A percentile compares a stretch with the other conserved stretches of the same genome.
Conservation (phyloP, 2,329 filamentous ascomycete genomes). For the Penicillium sp. region DNA sequence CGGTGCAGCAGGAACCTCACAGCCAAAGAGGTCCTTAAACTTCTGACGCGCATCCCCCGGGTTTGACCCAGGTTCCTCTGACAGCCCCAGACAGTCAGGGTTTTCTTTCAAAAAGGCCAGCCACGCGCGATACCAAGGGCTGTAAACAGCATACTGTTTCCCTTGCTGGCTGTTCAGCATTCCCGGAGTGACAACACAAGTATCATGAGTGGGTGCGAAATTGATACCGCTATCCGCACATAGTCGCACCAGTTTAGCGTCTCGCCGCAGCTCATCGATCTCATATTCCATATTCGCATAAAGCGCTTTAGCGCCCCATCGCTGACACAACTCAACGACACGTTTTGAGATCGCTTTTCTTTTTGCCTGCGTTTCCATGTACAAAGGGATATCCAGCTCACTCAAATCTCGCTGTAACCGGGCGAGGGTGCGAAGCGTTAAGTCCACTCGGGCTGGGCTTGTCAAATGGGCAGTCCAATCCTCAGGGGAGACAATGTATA, state of each 20-base stretch:
- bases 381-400: conserved; percentile 70
- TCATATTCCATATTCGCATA: conserved; percentile 88
- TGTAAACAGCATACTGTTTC: conserved; percentile 79
- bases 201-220: conserved; percentile 73
- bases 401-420: conserved; percentile 64
- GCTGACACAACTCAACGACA: conserved; percentile 61
- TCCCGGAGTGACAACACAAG: conserved; percentile 75
- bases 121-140: conserved; percentile 78
- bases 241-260: conserved; percentile 61
- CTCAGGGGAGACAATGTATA: conserved; percentile 78
- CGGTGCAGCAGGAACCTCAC: conserved; percentile 59
- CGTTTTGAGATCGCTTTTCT: conserved; percentile 59
- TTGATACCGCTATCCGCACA: conserved; percentile 62
- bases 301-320: conserved; percentile 71
- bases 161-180: conserved; percentile 63
- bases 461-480: conserved; percentile 79
- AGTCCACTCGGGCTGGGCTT: conserved; percentile 70
- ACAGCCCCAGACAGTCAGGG: conserved; percentile 61
- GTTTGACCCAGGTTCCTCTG: conserved; percentile 57
- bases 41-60: conserved; percentile 46
- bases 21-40: conserved; percentile 58
- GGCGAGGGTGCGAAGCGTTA: conserved; percentile 68
- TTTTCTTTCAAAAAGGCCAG: conserved; percentile 67
- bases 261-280: conserved; percentile 79
- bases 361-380: conserved; percentile 67